Base-by-base conservation (phyloP, 2,329 filamentous ascomycete species). In the Metarhizium humberi region DNA sequence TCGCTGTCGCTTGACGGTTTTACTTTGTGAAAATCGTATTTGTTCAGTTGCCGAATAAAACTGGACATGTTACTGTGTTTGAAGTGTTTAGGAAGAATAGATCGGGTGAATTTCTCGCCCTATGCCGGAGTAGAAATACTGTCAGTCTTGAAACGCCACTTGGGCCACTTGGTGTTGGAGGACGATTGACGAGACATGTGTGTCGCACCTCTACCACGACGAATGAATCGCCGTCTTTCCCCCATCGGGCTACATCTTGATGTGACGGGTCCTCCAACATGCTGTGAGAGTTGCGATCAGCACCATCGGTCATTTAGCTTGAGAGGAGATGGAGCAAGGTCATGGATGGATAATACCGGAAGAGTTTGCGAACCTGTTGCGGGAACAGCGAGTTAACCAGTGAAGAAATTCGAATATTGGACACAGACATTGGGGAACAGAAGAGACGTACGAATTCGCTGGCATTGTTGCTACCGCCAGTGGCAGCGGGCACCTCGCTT, bases 1-100 rank as follows among this genome's bases (percentile, higher is more conserved):
- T 71, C 67, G 56, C 64, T 64, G 49, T 74, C 72, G 52, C 67
- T 69, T 3, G 71, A 70, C 16, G 72, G 71, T 59, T 94, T 84
- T 60, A 97, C 92, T 78, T 99, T 99, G 78, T 99, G 94, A 64
- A 99, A 99, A 68, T 96, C 92, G 71, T 95, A 96, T 70, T 96
- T 96, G 76, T 96, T 96, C 56, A 96, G 76, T 70, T 96, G 92
- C 51, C 92, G 87, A 56, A 96, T 92, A 68, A 96, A 96, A 72
- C 91, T 96, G 36, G 92, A 92, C 75, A 96, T 96, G 71, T 96
- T 96, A 80, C 90, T 95, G 74, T 97, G 94, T 73, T 99, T 99
- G 78, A 99, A 99, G 66, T 97, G 91, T 69, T 97, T 96, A 2
- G 94, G 94, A 16, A 99, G 82, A 64, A 99, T 95, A 43, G 89